Conservation (phyloP, 495 filamentous ascomycete species). For the Cryomyces minteri region DNA sequence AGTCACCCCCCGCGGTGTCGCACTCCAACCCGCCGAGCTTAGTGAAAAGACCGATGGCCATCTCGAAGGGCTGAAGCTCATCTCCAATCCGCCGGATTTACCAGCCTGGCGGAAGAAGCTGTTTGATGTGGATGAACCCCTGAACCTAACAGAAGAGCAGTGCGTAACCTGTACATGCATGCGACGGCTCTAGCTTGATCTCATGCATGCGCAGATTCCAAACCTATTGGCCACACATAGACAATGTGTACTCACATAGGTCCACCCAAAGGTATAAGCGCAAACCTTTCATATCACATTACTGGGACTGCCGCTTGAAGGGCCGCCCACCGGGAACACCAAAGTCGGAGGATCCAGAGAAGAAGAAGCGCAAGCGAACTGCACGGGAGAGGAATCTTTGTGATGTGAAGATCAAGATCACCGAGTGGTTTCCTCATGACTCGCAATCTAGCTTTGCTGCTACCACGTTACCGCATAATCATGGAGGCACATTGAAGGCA, state of each 20-base stretch:
- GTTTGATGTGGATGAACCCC: constrained; percentile 58
- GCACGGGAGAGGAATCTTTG: constrained; percentile 63
- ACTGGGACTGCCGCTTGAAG: constrained; percentile 83
- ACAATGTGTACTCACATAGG: constrained; percentile 84
- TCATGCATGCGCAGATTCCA: constrained; percentile 39
- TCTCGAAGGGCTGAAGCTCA: constrained; percentile 36
- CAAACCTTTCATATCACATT: constrained; percentile 67
- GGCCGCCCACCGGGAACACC: constrained; percentile 68
- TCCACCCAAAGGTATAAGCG: constrained; percentile 77
- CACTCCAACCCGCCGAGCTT: no score
- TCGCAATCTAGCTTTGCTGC: constrained; percentile 10
- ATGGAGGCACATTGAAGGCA: no score
- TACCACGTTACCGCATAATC: neutral
- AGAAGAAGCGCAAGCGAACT: constrained; percentile 74
- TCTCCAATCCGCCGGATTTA: constrained; percentile 50
- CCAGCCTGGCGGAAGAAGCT: constrained; percentile 54
- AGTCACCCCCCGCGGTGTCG: no score
- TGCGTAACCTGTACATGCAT: constrained; percentile 22
- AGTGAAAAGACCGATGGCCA: constrained; percentile 23
- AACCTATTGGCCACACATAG: constrained; percentile 77
- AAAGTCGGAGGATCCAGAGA: constrained; percentile 70
- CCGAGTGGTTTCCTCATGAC: constrained; percentile 50
- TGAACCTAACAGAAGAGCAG: constrained; percentile 65
- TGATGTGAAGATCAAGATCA: constrained; percentile 87
- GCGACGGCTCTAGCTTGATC: neutral